These are phyloP conservation scores for Zoysia matrella DNA, from an alignment of 202 grass and related monocot genomes.

Conservation along the genomic window DNA sequence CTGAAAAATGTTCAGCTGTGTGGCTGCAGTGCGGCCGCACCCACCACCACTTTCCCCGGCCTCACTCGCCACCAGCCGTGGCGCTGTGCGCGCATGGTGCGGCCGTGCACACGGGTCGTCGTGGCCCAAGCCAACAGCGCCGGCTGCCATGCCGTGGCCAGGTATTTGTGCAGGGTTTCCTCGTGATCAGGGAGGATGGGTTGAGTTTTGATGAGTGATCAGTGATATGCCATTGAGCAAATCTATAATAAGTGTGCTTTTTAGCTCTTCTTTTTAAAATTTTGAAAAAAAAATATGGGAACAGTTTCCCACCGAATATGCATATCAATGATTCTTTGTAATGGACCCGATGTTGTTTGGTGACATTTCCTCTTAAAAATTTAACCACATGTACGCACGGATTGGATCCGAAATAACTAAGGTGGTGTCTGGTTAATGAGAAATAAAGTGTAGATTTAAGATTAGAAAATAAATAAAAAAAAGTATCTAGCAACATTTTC, in stretches of 20 bases:
- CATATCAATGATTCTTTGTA: neutral
- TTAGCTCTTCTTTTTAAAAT: neutral
- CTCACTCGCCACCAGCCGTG: neutral
- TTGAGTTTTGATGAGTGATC: neutral
- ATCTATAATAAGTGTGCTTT: too few relatives aligned
- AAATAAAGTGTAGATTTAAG: too few relatives aligned
- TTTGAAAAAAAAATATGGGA: neutral
- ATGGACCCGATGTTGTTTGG: neutral
- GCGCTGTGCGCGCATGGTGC: constrained; percentile 5
- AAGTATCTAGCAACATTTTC: too few relatives aligned
- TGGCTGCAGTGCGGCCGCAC: neutral
- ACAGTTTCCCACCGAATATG: neutral
- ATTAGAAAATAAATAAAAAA: too few relatives aligned
- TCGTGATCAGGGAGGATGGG: neutral
- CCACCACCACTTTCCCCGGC: constrained; percentile 42
- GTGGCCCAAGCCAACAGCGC: neutral
- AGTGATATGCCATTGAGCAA: neutral
- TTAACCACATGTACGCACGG: neutral
- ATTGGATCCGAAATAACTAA: neutral
- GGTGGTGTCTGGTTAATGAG: too few relatives aligned
- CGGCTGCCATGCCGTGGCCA: neutral
- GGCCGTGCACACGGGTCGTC: constrained; percentile 33
- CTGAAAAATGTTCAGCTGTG: constrained; percentile 5
- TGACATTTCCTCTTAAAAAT: too few relatives aligned
- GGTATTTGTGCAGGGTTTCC: constrained; percentile 10